Conservation (phyloP, 352 stramenopile species). For the Pythium plurisporium region DNA sequence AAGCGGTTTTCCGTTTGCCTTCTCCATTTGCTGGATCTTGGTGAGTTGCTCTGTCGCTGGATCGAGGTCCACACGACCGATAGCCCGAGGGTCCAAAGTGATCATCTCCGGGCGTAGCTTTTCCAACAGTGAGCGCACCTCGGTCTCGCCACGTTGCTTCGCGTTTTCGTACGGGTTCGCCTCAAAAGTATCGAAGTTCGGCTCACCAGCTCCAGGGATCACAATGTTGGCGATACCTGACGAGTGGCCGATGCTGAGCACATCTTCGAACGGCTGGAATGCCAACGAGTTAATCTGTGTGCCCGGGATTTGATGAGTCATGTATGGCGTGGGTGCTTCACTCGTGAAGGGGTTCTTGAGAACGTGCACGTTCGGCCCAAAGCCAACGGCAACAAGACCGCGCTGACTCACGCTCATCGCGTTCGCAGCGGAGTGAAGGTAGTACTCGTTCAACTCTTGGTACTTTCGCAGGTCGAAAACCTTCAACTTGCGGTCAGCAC, state of each 20-base stretch:
- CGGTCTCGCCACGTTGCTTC: conserved; percentile 95
- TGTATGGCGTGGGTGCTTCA: conserved; percentile 82
- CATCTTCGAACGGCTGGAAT: conserved; percentile 99
- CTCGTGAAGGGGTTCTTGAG: conserved; percentile 88
- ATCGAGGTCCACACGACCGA: conserved; percentile 93
- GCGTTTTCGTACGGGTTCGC: conserved; percentile 96
- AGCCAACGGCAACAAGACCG: conserved; percentile 92
- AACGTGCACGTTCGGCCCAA: conserved; percentile 89
- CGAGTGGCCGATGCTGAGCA: conserved; percentile 93
- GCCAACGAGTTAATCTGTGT: conserved; percentile 84
- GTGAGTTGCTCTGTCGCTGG: conserved; percentile 79
- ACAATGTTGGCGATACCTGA: conserved; percentile 84
- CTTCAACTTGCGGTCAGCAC: conserved; percentile 93
- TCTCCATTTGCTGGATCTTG: conserved; percentile 71
- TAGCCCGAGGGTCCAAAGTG: conserved; percentile 91
- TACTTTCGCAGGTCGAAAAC: conserved; percentile 98
- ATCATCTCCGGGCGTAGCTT: conserved; percentile 99
- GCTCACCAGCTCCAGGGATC: conserved; percentile 95
- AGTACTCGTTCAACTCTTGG: conserved; percentile 94
- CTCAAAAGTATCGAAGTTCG: conserved; percentile 98
- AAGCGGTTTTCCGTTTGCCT: conserved; percentile 62
- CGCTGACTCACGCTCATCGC: conserved; percentile 95
- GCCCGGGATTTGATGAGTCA: conserved; percentile 86
- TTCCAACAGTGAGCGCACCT: conserved; percentile 96
- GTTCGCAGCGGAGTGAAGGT: conserved; percentile 77